Evolutionary conservation across 179 eudicot species (phyloP), one percentile per base, ranked within the genome.

Genomic region (Vitellaria paradoxa): DNA sequence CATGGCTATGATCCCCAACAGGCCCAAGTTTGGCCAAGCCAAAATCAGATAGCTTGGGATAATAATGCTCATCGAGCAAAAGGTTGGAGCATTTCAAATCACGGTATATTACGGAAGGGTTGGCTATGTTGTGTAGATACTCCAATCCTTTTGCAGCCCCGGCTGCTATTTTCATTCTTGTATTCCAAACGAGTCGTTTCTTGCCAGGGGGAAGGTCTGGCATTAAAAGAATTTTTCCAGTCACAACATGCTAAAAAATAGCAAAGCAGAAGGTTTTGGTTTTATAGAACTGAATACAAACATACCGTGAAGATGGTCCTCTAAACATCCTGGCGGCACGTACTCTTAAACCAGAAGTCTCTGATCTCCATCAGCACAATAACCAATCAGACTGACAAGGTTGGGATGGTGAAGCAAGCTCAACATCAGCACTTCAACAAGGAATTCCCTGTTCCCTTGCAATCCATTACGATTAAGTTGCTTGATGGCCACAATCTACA

Each of bases 21-120:
- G 96, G 96, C 24, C 92, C 97, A 45, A 91, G 89, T 83, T 90
- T 91, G 20, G 97, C 97, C 80, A 91, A 82, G 24, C 97, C 97
- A 81, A 91, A 91, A 82, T 91, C 97, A 72, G 97, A 91, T 61
- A 91, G 83, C 84, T 91, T 91, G 21, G 96, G 92, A 81, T 82
- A 82, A 74, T 82, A 91, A 23, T 79, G 86, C 70, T 91, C 89
- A 9, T 82, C 87, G 23, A 91, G 92, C 82, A 91, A 86, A 65
- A 91, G 88, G 78, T 91, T 91, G 66, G 96, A 91, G 85, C 91
- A 87, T 81, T 91, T 91, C 59, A 91, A 81, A 81, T 91, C 96
- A 66, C 96, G 93, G 80, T 91, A 91, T 73, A 91, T 91, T 24
- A 91, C 90, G 11, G 92, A 93, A 23, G 96, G 93, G 79, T 87